These are phyloP conservation scores for Myrica gale DNA, from an alignment of 306 rosid species.

Conservation along the genomic window DNA sequence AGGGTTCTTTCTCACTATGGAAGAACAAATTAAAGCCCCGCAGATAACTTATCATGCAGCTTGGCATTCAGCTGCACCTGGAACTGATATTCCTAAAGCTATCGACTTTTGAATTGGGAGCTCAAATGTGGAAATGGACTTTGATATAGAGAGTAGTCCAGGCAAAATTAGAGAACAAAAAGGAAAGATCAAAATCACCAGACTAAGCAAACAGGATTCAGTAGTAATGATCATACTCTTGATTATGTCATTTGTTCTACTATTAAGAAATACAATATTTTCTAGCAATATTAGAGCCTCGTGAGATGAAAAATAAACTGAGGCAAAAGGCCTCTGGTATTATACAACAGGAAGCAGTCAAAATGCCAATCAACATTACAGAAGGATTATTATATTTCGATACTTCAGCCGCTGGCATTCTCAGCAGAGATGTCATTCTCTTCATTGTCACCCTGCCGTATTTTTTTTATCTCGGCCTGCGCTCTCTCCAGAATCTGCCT, in stretches of 20 bases:
- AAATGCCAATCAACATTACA: conserved; percentile 31
- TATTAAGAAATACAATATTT: conserved; percentile 32
- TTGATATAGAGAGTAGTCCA: too few relatives aligned
- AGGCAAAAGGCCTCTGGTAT: conserved; percentile 36
- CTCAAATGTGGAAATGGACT: conserved; percentile 13
- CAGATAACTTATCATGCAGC: neutral
- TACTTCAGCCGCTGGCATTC: conserved; percentile 45
- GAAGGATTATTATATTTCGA: conserved; percentile 26
- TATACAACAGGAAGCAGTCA: conserved; percentile 40
- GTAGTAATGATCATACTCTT: conserved; percentile 8
- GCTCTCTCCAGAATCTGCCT: conserved; percentile 71
- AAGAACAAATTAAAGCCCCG: neutral
- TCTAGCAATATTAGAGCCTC: conserved; percentile 40
- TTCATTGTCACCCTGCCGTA: conserved; percentile 53
- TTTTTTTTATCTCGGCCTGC: conserved; percentile 62
- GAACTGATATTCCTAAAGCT: neutral
- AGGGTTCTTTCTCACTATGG: neutral
- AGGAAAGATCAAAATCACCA: neutral
- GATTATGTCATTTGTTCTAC: conserved; percentile 22
- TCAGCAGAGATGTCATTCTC: conserved; percentile 55
- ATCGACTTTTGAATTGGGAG: neutral
- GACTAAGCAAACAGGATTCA: neutral
- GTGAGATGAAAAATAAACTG: conserved; percentile 22
- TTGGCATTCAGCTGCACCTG: neutral
- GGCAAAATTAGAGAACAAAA: too few relatives aligned